phyloP scores from a whole-genome alignment of 352 stramenopile species.

The Blastocystis sp. region DNA sequence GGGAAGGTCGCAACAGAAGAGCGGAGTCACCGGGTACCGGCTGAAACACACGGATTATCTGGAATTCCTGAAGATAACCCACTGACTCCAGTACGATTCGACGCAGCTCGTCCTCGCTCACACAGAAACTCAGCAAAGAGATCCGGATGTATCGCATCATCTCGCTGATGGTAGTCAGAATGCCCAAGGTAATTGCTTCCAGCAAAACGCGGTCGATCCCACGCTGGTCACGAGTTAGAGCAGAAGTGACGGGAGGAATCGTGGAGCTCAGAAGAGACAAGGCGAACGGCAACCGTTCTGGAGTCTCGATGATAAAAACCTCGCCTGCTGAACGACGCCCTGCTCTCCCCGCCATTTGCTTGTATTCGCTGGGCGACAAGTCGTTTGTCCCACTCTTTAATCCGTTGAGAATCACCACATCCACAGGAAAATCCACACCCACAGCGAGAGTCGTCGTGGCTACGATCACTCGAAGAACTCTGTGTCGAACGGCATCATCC shows the following conservation, averaged over 20 bases:
- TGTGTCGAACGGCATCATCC: conserved; percentile 65
- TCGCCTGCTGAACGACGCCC: conserved; percentile 36
- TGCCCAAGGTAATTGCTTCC: neutral
- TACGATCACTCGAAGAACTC: conserved; percentile 63
- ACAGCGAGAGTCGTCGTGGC: conserved; percentile 68
- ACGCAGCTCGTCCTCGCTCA: neutral
- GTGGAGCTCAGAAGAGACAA: neutral
- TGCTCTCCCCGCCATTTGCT: conserved; percentile 68
- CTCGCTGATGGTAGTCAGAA: neutral
- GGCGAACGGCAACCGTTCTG: neutral
- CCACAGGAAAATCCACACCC: conserved; percentile 68
- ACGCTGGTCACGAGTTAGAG: neutral
- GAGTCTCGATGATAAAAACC: conserved; percentile 2
- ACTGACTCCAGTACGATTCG: neutral
- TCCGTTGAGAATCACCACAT: conserved; percentile 65
- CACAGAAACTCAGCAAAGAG: neutral
- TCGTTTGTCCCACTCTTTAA: neutral
- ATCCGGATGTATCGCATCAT: neutral
- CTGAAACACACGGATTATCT: neutral
- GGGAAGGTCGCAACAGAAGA: neutral
- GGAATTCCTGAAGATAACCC: neutral
- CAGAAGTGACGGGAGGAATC: neutral
- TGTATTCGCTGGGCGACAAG: conserved; percentile 26
- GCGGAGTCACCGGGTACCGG: neutral
- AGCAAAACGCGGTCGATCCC: neutral